A percentile compares a stretch with the other conserved stretches of the same genome.
These are phyloP conservation scores for Casuarina cunninghamiana DNA, from an alignment of 306 rosid genomes.

Conservation along the genomic window DNA sequence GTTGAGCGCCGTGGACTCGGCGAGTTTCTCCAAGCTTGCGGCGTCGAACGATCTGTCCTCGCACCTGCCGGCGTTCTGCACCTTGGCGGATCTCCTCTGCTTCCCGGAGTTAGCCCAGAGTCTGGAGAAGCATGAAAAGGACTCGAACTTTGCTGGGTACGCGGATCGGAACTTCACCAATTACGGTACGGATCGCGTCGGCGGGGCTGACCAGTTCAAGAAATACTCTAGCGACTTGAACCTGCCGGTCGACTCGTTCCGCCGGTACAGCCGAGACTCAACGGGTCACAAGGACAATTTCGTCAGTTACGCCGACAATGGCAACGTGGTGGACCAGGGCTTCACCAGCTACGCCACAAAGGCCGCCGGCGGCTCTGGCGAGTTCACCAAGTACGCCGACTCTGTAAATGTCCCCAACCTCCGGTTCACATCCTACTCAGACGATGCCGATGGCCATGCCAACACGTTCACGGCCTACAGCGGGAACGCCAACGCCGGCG, in stretches of 20 bases:
- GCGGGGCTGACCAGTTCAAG: conserved; percentile 70
- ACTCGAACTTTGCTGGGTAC: conserved; percentile 54
- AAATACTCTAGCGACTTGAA: conserved; percentile 61
- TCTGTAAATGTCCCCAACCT: conserved; percentile 70
- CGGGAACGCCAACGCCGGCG: conserved; percentile 72
- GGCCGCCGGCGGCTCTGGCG: conserved; percentile 72
- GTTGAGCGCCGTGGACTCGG: conserved; percentile 54
- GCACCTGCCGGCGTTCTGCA: conserved; percentile 71
- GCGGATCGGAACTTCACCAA: conserved; percentile 66
- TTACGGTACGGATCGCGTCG: conserved; percentile 75
- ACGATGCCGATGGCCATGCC: conserved; percentile 56
- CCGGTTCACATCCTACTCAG: conserved; percentile 73
- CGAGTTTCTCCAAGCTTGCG: conserved; percentile 65
- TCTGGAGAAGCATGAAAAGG: conserved; percentile 65
- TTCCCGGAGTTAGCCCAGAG: conserved; percentile 54
- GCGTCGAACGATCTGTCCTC: conserved; percentile 48
- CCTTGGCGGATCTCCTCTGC: conserved; percentile 82
- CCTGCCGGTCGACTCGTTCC: conserved; percentile 72
- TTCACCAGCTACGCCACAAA: conserved; percentile 67
- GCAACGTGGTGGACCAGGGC: conserved; percentile 79
- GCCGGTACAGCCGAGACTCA: conserved; percentile 81
- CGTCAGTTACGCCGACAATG: conserved; percentile 41
- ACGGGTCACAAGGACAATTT: conserved; percentile 61
- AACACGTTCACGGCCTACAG: conserved; percentile 70
- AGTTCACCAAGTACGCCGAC: conserved; percentile 57